phyloP scores from a whole-genome alignment of 2,329 filamentous ascomycete genomes.

The Periconia sp. region DNA sequence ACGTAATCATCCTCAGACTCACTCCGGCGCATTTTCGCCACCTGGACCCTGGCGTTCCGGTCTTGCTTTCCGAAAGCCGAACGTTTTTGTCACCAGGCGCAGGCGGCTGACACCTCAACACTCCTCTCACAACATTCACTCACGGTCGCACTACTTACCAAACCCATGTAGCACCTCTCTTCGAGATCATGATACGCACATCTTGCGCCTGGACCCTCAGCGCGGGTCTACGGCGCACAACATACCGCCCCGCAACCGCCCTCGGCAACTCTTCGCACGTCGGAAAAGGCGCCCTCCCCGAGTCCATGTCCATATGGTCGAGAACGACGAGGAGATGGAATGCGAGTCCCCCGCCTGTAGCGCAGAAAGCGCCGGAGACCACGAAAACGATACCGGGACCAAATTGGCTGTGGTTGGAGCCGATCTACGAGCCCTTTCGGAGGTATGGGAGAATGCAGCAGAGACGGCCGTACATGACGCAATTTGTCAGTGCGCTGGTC shows the following conservation, averaged over 20 bases:
- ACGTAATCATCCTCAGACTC: too few relatives aligned
- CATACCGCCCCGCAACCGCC: too few relatives aligned
- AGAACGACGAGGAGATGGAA: conserved; percentile 12
- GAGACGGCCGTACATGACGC: conserved; percentile 76
- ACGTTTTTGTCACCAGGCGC: conserved; percentile 19
- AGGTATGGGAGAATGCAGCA: conserved; percentile 74
- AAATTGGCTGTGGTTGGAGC: conserved; percentile 55
- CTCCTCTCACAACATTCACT: conserved; percentile 3
- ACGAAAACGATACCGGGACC: conserved; percentile 49
- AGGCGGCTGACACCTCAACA: conserved; percentile 21
- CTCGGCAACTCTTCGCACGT: too few relatives aligned
- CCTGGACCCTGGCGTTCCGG: conserved; percentile 6
- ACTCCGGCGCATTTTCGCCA: conserved; percentile 1
- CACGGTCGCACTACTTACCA: background rate
- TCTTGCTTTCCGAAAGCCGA: conserved; percentile 32
- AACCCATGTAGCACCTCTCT: conserved; percentile 15
- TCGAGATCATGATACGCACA: conserved; percentile 36
- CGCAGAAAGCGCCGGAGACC: conserved; percentile 22
- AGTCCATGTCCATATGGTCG: too few relatives aligned
- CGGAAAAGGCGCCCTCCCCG: too few relatives aligned
- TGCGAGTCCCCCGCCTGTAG: conserved; percentile 24
- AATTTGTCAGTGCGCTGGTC: conserved; percentile 74
- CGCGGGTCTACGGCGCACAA: conserved; percentile 30
- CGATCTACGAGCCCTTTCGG: conserved; percentile 53
- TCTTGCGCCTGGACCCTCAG: conserved; percentile 32